Evolutionary conservation across 257 asterid genomes (phyloP).

Genomic region (Scutellaria minor): DNA sequence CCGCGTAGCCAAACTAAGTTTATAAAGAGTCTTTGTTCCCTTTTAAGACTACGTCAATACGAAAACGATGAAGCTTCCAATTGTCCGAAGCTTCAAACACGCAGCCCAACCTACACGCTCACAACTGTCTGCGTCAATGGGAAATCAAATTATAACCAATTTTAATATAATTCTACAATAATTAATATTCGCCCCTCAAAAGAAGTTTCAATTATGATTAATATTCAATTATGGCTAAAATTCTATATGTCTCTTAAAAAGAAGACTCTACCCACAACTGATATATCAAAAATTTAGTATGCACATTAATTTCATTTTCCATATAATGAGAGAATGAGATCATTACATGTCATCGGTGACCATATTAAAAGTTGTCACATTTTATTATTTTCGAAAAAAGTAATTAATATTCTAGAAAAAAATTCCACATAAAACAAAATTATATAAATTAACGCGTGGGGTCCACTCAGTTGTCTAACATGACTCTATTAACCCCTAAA

Average conservation of each 20-base stretch:
- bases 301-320: no score
- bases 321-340: no score
- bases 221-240: no score
- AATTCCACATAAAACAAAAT: background rate
- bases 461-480: background rate
- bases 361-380: no score
- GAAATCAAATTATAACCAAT: background rate
- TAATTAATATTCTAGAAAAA: no score
- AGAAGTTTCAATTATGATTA: no score
- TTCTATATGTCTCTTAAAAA: no score
- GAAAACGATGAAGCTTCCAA: conserved; percentile 32
- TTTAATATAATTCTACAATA: background rate
- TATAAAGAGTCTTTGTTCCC: background rate
- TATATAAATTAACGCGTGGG: conserved; percentile 19
- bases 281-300: no score
- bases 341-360: no score
- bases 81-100: conserved; percentile 28
- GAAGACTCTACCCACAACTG: no score
- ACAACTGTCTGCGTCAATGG: background rate
- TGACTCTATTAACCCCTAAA: conserved; percentile 17
- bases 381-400: no score
- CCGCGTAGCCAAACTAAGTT: no score
- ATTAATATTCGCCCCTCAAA: background rate
- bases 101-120: conserved; percentile 32
- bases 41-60: conserved; percentile 33